Evolutionary conservation across 1,284 basidiomycete species (phyloP), one percentile per base, ranked within the genome.

Genomic region (Volvariella surrecta): DNA sequence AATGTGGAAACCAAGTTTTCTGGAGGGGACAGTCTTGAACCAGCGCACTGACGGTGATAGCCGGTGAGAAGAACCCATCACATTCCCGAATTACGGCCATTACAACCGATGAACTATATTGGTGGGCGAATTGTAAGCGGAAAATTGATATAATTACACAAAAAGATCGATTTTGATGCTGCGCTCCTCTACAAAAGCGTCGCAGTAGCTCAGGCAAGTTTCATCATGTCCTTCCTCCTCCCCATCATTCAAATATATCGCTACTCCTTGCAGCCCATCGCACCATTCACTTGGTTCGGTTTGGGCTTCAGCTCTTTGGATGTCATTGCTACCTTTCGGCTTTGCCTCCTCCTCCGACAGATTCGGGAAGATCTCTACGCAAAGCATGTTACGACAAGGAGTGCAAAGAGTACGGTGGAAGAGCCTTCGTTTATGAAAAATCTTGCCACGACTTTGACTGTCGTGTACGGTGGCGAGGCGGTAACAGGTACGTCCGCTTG

Each of bases 11-110:
- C 84, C 82, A 87, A 87, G 80, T 87, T 87, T 84, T 87, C 84
- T 77, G 82, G 82, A 87, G 85, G 83, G 82, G 79, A 77, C 77
- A 72, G 81, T 73, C 80, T 87, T 81, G 84, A 86, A 86, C 79
- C 79, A 83, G 83, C 83, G 85, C 85, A 76, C 83, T 72, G 61
- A 66, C 66, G 71, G 62, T 61, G 62, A 59, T 51, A 51, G 38
- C 74, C 82, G 77, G 74, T 85, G 79, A 65, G 51, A 63, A 52
- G 56, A 71, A 76, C 79, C 75, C 64, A 74, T 76, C 76, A 68
- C 82, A 87, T 86, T 81, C 84, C 83, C 76, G 68, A 66, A 55
- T 79, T 70, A 65, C 74, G 79, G 82, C 83, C 84, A 54, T 62
- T 76, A 87, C 83, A 87, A 73, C 84, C 82, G 66, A 75, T 85